Evolutionary conservation across 176 grass and related monocot species (phyloP), one percentile per base, ranked within the genome.

Genomic region (Zizania latifolia): DNA sequence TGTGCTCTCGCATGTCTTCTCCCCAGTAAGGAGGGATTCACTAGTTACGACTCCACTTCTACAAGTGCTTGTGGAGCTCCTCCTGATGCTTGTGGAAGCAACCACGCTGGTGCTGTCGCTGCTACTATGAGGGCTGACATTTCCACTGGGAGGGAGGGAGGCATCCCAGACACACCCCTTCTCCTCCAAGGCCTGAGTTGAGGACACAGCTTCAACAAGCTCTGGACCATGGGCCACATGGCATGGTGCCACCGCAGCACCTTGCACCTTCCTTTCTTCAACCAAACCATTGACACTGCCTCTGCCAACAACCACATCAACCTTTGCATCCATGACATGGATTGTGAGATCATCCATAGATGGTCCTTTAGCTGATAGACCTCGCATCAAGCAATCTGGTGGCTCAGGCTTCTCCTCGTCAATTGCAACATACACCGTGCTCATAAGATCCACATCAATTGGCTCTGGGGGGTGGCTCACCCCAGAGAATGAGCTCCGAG

Each of bases 391-490:
- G 57, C 84, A 80, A 45, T 58, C 70, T 0, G 78, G 70, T n/a
- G 63, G 78, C 76, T 89, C 77, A 0, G 89, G 44, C 40, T 88
- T 92, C 22, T 92, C 81, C 69, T 90, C 85, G 0, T 92, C 89
- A 6, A 96, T 89, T 37, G 93, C 74, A 2, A 90, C 93, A 51
- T 92, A 96, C 21, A 92, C 75, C 4, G 89, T 85, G 70, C 86
- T 92, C 83, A 92, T 87, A 28, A 92, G 78, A 77, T 96, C 93
- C 81, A 92, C 86, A 76, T 96, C 93, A 62, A 96, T 80, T 22
- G 93, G 93, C 68, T 96, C 93, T 8, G 78, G 89, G 10, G 93
- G 93, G 78, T 96, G 93, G 68, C 85, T 96, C 12, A 70, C 89
- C 41, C 93, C 93, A 21, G 83, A 89, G 86, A 96, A 96, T 53